Percentiles rank a stretch among this genome's conserved stretches.
phyloP scores from a whole-genome alignment of 2,329 filamentous ascomycete genomes.

The Cadophora malorum region DNA sequence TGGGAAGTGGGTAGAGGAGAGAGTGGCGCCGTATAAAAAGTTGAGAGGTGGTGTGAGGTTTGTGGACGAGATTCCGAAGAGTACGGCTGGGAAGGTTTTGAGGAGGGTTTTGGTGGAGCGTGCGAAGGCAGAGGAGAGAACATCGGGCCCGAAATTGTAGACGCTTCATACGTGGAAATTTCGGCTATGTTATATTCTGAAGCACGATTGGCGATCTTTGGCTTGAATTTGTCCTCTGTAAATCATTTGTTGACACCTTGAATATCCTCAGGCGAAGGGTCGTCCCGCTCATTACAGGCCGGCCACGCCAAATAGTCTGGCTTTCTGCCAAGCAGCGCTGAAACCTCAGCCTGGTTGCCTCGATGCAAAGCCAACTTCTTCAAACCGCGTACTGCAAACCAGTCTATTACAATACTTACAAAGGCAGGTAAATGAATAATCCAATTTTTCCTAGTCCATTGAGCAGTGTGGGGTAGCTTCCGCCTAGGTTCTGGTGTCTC shows the following conservation, averaged over 20 bases:
- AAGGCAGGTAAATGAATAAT: not conserved
- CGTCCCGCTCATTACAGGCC: no score
- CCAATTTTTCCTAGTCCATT: not conserved
- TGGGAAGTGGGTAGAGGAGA: constrained; percentile 61
- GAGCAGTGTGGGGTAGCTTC: not conserved
- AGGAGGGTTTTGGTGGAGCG: constrained; percentile 53
- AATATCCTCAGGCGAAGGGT: no score
- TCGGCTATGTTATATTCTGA: no score
- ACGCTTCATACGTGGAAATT: no score
- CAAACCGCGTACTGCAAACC: not conserved
- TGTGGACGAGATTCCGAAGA: constrained; percentile 72
- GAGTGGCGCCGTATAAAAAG: constrained; percentile 69
- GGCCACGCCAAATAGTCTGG: no score
- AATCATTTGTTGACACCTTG: no score
- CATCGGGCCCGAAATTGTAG: constrained; percentile 15
- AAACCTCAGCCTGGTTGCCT: not conserved
- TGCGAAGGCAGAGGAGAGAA: constrained; percentile 37
- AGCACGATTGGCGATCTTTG: no score
- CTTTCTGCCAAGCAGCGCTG: not conserved
- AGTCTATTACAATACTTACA: not conserved
- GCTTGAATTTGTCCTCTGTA: no score
- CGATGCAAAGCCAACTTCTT: no score
- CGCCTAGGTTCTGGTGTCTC: not conserved
- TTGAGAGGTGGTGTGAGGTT: constrained; percentile 72
- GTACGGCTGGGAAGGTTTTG: constrained; percentile 60